These are phyloP conservation scores for Neurospora sp. DNA, from an alignment of 495 filamentous ascomycete species.

Conservation along the genomic window DNA sequence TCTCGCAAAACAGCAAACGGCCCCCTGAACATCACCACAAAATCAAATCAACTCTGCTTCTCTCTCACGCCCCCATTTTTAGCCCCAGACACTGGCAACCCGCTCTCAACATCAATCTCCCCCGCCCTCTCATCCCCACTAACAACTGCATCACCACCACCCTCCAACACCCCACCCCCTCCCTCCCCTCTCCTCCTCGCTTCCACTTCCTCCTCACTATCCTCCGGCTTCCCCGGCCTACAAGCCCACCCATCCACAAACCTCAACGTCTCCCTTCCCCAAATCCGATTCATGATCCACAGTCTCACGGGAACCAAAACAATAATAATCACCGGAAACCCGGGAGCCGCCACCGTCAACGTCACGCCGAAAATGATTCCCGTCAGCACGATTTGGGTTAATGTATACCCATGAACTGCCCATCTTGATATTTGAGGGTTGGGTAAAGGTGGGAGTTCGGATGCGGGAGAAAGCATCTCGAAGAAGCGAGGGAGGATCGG, in stretches of 20 bases:
- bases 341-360: conserved; percentile 52
- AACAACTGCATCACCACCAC: not conserved
- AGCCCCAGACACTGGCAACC: not conserved
- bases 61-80: not conserved
- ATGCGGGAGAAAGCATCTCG: conserved; percentile 52
- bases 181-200: not conserved
- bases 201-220: conserved; percentile 30
- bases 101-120: not conserved
- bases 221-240: conserved; percentile 53
- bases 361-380: conserved; percentile 54
- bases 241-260: conserved; percentile 68
- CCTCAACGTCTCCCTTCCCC: conserved; percentile 49
- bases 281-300: conserved; percentile 52
- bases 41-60: not conserved
- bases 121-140: not conserved
- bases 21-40: not conserved
- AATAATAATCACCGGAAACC: conserved; percentile 60
- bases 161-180: not conserved
- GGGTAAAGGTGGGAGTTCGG: conserved; percentile 52
- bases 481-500: conserved; percentile 56
- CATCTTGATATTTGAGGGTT: conserved; percentile 21
- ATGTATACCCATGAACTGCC: conserved; percentile 51
- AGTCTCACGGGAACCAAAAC: conserved; percentile 54
- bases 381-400: conserved; percentile 51
- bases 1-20: not conserved